phyloP scores from a whole-genome alignment of 495 filamentous ascomycete genomes.

The Podospora anserina region DNA sequence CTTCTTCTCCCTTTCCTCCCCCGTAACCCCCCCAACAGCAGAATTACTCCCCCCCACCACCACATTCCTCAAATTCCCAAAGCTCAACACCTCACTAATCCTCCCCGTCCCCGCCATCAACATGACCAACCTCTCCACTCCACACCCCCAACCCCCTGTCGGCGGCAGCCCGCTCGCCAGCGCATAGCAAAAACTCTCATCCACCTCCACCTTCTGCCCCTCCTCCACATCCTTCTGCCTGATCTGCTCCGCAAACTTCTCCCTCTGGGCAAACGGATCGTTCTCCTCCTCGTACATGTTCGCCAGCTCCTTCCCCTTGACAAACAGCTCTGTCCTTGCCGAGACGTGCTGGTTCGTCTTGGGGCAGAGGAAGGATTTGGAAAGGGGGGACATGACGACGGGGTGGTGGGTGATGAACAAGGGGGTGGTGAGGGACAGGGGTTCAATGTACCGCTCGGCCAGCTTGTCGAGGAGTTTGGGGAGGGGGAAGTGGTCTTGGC shows the following conservation, averaged over 20 bases:
- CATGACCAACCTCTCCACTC: constrained; percentile 88
- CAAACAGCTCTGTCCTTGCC: constrained; percentile 85
- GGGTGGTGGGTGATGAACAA: constrained; percentile 91
- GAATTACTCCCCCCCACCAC: constrained; percentile 21
- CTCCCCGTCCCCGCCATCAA: constrained; percentile 69
- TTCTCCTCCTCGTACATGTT: constrained; percentile 99
- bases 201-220: constrained; percentile 44
- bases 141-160: constrained; percentile 95
- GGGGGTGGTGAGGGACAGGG: constrained; percentile 60
- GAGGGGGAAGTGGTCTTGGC: constrained; percentile 57
- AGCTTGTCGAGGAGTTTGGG: constrained; percentile 83
- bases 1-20: not conserved
- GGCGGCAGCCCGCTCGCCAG: constrained; percentile 86
- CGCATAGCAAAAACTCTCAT: constrained; percentile 80
- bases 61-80: constrained; percentile 80
- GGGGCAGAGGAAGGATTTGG: constrained; percentile 73
- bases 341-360: constrained; percentile 62
- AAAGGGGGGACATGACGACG: constrained; percentile 83
- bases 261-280: constrained; percentile 78
- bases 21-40: not conserved
- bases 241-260: constrained; percentile 67
- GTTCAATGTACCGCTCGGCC: constrained; percentile 70
- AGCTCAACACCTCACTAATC: constrained; percentile 80
- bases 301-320: constrained; percentile 72
- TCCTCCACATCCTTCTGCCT: constrained; percentile 17